Evolutionary conservation across 805 yeast species (phyloP).

Genomic region (Metschnikowia dekortorum): DNA sequence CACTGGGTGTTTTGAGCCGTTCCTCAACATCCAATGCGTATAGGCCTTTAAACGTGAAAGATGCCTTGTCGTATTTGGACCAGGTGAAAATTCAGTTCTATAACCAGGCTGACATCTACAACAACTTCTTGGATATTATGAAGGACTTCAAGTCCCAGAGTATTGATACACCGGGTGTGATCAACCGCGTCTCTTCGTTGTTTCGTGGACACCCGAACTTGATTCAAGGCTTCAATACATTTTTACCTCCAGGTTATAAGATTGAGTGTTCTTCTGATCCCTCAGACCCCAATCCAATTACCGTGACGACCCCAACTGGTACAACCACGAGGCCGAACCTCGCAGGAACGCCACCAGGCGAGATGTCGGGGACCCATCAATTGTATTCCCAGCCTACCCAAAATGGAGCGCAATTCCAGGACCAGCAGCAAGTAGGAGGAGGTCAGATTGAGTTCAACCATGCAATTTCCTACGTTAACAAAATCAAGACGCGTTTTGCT

Average conservation of each 20-base stretch:
- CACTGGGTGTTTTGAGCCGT: constrained; percentile 34
- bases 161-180: constrained; percentile 97
- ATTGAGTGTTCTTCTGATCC: constrained; percentile 90
- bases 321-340: constrained; percentile 64
- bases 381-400: constrained; percentile 4
- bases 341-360: constrained; percentile 10
- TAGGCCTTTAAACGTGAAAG: constrained; percentile 89
- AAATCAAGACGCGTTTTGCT: constrained; percentile 89
- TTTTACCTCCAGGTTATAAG: constrained; percentile 92
- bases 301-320: constrained; percentile 95
- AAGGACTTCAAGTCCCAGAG: constrained; percentile 96
- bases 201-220: constrained; percentile 91
- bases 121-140: constrained; percentile 95
- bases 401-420: constrained; percentile 8
- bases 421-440: constrained; percentile 34
- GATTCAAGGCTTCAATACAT: constrained; percentile 96
- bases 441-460: constrained; percentile 93
- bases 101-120: constrained; percentile 92
- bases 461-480: constrained; percentile 93
- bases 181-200: constrained; percentile 85
- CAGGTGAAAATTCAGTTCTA: constrained; percentile 92
- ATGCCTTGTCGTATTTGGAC: constrained; percentile 91
- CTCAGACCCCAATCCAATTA: constrained; percentile 83
- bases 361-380: constrained; percentile 6
- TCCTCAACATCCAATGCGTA: constrained; percentile 44